Evolutionary conservation across 306 rosid genomes (phyloP).

Genomic region (Lablab purpureus): DNA sequence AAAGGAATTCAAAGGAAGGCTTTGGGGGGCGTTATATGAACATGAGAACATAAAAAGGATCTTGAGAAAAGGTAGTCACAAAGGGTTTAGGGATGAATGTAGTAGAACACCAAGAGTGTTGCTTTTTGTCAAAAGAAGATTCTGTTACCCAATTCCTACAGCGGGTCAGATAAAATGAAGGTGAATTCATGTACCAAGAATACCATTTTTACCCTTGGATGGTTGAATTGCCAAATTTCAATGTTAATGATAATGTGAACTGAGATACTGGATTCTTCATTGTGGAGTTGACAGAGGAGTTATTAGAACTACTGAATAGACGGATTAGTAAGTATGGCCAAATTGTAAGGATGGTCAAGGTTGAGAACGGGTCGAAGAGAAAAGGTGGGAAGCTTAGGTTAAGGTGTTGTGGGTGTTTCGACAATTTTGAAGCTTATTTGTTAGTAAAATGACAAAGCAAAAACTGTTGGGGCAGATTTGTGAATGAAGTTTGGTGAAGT

Average conservation of each 20-base stretch:
- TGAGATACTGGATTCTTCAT: background rate
- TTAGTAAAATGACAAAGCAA: background rate
- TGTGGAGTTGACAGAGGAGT: background rate
- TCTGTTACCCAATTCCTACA: background rate
- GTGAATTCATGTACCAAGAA: background rate
- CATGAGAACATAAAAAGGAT: background rate
- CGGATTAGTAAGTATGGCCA: background rate
- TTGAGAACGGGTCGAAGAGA: background rate
- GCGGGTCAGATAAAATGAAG: background rate
- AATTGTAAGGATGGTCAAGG: background rate
- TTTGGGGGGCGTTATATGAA: background rate
- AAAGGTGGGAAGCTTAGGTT: background rate
- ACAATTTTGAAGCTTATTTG: background rate
- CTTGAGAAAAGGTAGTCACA: background rate
- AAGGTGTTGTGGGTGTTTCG: background rate
- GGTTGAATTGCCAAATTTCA: background rate
- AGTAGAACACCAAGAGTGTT: background rate
- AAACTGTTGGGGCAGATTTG: background rate
- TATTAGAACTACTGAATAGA: background rate
- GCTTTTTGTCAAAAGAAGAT: background rate
- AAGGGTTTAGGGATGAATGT: background rate
- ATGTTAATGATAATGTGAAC: background rate
- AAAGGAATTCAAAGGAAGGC: background rate
- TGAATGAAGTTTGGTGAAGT: background rate
- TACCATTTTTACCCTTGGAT: background rate